These are phyloP conservation scores for Parmelia sp. DNA, from an alignment of 495 filamentous ascomycete genomes.

Conservation along the genomic window DNA sequence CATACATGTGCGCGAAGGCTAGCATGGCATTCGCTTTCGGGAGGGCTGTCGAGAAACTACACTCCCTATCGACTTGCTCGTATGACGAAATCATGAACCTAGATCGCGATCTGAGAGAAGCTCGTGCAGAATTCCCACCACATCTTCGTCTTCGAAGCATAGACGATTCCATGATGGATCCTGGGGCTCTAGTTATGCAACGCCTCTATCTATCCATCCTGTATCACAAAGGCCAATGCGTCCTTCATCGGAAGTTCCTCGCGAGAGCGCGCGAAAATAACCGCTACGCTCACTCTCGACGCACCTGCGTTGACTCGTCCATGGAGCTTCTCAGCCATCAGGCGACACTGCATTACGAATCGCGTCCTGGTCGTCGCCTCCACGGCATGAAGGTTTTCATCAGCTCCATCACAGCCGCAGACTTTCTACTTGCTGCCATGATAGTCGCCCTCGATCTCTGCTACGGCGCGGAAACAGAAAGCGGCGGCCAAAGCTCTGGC, in stretches of 20 bases:
- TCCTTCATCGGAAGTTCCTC: slow-evolving; percentile 81
- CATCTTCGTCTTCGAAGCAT: slow-evolving; percentile 64
- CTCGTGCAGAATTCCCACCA: slow-evolving; percentile 58
- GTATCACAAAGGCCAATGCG: slow-evolving; percentile 73
- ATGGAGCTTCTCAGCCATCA: slow-evolving; percentile 70
- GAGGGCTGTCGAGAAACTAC: slow-evolving; percentile 47
- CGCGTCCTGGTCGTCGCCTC: slow-evolving; percentile 63
- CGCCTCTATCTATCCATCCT: slow-evolving; percentile 74
- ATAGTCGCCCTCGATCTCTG: slow-evolving; percentile 73
- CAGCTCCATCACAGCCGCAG: slow-evolving; percentile 68
- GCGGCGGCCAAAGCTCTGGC: slow-evolving; percentile 35
- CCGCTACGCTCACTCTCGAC: slow-evolving; percentile 73
- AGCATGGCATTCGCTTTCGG: slow-evolving; percentile 58
- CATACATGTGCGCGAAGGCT: slow-evolving; percentile 80
- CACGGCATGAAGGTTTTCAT: slow-evolving; percentile 69
- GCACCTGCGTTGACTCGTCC: slow-evolving; percentile 72
- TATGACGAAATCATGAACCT: slow-evolving; percentile 79
- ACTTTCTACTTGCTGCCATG: slow-evolving; percentile 87
- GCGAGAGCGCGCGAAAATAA: slow-evolving; percentile 61
- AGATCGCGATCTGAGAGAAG: slow-evolving; percentile 65
- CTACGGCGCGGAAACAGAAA: slow-evolving; percentile 30
- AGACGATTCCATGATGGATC: slow-evolving; percentile 66
- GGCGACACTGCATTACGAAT: slow-evolving; percentile 68
- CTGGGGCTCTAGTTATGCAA: slow-evolving; percentile 71
- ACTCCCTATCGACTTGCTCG: slow-evolving; percentile 37